Base-by-base conservation (phyloP, 179 eudicot genomes). In the Silene coronaria region DNA sequence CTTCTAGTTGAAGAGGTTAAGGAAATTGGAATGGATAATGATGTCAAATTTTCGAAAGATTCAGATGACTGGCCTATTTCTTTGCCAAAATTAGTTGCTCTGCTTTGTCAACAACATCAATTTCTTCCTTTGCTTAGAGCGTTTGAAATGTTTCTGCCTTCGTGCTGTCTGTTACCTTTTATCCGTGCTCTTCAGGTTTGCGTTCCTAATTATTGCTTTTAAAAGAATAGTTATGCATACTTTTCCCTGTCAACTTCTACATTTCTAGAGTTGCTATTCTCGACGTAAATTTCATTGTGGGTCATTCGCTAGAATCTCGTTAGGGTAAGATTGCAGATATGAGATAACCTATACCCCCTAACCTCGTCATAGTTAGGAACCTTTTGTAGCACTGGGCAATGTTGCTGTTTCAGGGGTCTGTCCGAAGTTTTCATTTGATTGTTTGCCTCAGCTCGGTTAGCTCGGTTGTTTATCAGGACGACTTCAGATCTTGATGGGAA, bases 141-240 rank as follows among this genome's bases (percentile, higher is more conserved):
- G 66, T 94, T 94, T 80, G 97, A 94, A 77, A 92, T 94, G 89
- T 94, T 94, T 85, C 96, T 94, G 70, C 98, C 98, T 45, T 94
- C 97, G 28, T 92, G 94, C 80, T 87, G 92, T 38, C 90, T 94
- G 70, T 85, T 94, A 79, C 96, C 98, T 75, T 94, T 92, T 84
- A 84, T 94, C 76, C 96, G 98, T 46, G 96, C 98, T 78, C 97
- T 92, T 81, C 96, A 94, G 98, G 98, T 94, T 81, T 78, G 92
- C 74, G 77, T 74, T 17, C 28, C 65, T 51, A 24, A 19, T 38
- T 61, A 59, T 30, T 38, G 48, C 74, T 70, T 34, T 60, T 34
- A 30, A 32, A n/a, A 72, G 61, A 71, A 51, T 16, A 71, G 21
- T 3, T 72, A 16, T 28, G 30, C 16, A 53, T 55, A 55, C 26